Evolutionary conservation across 2,329 filamentous ascomycete species (phyloP).

Genomic region (Monosporascus cannonballus): DNA sequence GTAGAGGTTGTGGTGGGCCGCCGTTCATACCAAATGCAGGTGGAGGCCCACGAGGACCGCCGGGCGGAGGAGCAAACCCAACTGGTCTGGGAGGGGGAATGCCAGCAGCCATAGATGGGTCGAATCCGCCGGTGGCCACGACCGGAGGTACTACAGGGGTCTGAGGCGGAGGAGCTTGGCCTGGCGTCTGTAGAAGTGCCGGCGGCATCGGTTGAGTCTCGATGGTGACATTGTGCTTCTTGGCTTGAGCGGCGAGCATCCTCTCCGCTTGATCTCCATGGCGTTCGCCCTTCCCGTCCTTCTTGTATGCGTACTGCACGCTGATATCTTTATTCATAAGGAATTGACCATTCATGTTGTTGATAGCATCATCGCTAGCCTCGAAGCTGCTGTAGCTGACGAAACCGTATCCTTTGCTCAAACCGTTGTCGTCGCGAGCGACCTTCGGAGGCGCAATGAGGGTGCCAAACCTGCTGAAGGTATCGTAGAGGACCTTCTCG

Average conservation of each 20-base stretch:
- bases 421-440: conserved; percentile 79
- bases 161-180: conserved; percentile 19
- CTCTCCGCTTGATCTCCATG: conserved; percentile 93
- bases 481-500: conserved; percentile 94
- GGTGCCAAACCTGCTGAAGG: conserved; percentile 83
- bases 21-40: conserved; percentile 32
- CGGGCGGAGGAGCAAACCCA: conserved; percentile 24
- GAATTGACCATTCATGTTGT: conserved; percentile 93
- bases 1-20: conserved; percentile 25
- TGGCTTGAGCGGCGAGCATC: conserved; percentile 84
- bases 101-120: conserved; percentile 23
- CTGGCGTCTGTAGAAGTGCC: conserved; percentile 53
- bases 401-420: conserved; percentile 94
- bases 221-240: conserved; percentile 87
- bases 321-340: conserved; percentile 95
- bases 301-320: conserved; percentile 98
- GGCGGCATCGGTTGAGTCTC: conserved; percentile 71
- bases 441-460: conserved; percentile 84
- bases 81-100: conserved; percentile 33
- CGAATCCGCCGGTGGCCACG: conserved; percentile 22
- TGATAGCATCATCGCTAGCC: conserved; percentile 82
- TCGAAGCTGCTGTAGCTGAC: conserved; percentile 92
- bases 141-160: conserved; percentile 16
- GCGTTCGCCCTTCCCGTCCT: conserved; percentile 93
- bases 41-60: conserved; percentile 23